Conservation (phyloP, 192 early-diverging fungal species). For the Piromyces finnis region DNA sequence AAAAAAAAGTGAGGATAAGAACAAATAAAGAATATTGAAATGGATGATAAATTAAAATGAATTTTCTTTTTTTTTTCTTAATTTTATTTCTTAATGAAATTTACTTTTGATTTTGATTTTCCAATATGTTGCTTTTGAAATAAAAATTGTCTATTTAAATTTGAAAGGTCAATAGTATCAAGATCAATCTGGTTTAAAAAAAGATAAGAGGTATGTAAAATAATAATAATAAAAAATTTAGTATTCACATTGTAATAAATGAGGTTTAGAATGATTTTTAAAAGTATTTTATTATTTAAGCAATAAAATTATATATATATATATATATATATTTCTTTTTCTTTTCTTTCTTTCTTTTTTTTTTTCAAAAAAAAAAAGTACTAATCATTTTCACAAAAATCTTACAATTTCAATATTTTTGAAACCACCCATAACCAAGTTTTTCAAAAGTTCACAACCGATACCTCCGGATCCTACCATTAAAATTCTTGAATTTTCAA, state of each 20-base stretch:
- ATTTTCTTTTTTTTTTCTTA: too few relatives aligned
- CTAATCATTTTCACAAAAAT: too few relatives aligned
- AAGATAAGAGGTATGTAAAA: not conserved
- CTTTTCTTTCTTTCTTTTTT: too few relatives aligned
- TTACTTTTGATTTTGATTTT: conserved; percentile 73
- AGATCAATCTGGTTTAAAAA: conserved; percentile 60
- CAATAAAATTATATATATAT: too few relatives aligned
- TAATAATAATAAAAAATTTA: too few relatives aligned
- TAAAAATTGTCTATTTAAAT: conserved; percentile 97
- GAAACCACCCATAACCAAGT: conserved; percentile 80
- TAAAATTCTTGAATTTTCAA: not conserved
- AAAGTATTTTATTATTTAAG: too few relatives aligned
- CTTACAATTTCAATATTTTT: conserved; percentile 54
- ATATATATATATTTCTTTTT: too few relatives aligned
- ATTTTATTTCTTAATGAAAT: too few relatives aligned
- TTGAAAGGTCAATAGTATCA: conserved; percentile 96
- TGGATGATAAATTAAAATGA: not conserved
- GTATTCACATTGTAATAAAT: too few relatives aligned
- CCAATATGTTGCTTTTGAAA: conserved; percentile 89
- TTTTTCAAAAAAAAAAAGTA: too few relatives aligned
- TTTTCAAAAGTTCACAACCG: conserved; percentile 94
- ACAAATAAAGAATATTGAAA: not conserved
- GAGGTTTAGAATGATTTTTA: not conserved
- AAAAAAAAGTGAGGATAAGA: too few relatives aligned
- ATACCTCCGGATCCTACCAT: conserved; percentile 57